These are phyloP conservation scores for Rhynchospora tenuis DNA, from an alignment of 176 grass and related monocot genomes.

Conservation along the genomic window DNA sequence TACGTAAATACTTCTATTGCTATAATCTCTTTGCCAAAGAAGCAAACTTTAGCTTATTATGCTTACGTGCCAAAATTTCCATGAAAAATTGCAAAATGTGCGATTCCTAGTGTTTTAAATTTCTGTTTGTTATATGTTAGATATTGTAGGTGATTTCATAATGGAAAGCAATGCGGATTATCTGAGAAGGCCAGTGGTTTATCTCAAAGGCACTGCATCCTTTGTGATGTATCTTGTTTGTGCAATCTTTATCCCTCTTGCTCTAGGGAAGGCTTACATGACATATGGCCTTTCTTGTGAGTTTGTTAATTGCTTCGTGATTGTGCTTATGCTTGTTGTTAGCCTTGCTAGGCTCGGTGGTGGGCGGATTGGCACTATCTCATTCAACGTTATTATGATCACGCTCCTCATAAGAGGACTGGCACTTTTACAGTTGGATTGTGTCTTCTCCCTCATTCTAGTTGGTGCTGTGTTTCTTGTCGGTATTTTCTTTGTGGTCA, in stretches of 20 bases:
- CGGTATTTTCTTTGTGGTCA: neutral
- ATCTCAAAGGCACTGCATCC: neutral
- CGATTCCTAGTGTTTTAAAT: neutral
- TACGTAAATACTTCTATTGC: too few relatives aligned
- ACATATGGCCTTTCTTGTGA: neutral
- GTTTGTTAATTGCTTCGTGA: neutral
- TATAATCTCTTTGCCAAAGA: too few relatives aligned
- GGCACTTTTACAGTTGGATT: neutral
- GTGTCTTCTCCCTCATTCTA: neutral
- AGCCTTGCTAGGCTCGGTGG: neutral
- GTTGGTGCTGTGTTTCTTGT: neutral
- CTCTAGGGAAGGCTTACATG: neutral
- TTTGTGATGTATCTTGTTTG: neutral
- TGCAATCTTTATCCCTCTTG: neutral
- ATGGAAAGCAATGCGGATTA: neutral
- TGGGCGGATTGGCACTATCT: neutral
- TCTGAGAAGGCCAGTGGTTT: neutral
- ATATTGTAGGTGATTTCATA: neutral
- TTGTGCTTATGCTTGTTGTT: neutral
- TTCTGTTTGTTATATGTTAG: neutral
- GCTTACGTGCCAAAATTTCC: too few relatives aligned
- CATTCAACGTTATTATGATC: neutral
- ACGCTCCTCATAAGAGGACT: neutral
- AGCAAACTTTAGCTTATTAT: too few relatives aligned
- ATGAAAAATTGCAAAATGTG: too few relatives aligned